phyloP scores from a whole-genome alignment of 495 filamentous ascomycete genomes.

The Physcia stellaris region DNA sequence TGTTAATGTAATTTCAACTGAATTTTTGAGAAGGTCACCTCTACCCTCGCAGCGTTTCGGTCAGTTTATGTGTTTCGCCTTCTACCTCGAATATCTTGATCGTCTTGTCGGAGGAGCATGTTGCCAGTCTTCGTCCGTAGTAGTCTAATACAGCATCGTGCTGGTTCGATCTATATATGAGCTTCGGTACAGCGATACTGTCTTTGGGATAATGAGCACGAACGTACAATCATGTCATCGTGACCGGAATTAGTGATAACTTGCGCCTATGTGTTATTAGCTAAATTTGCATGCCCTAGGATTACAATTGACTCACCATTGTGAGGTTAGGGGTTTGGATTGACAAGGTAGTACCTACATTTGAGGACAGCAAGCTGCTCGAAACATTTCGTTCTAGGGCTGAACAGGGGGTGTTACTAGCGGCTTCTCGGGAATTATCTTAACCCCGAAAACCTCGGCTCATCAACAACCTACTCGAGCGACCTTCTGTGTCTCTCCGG shows the following conservation, averaged over 20 bases:
- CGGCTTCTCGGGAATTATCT: no score
- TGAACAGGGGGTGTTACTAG: no score
- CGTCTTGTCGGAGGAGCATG: conserved; percentile 93
- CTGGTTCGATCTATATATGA: conserved; percentile 42
- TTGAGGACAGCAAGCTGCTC: no score
- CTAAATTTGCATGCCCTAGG: neutral
- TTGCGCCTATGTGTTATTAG: conserved; percentile 44
- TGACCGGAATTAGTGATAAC: conserved; percentile 83
- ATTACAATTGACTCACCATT: neutral
- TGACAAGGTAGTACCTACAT: no score
- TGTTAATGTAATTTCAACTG: conserved; percentile 4
- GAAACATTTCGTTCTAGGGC: no score
- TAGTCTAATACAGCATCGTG: conserved; percentile 98
- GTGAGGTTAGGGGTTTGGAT: no score
- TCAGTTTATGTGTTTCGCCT: conserved; percentile 77
- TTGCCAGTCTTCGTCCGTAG: conserved; percentile 91
- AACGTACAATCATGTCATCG: conserved; percentile 99
- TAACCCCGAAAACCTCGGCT: no score
- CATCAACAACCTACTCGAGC: no score
- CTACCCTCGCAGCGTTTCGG: conserved; percentile 91
- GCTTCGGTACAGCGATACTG: no score
- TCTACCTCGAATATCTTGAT: conserved; percentile 99
- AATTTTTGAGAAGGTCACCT: conserved; percentile 9
- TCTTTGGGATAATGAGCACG: no score
- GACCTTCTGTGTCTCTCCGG: no score